Conservation (phyloP, 306 rosid species). For the Potentilla sterilis region DNA sequence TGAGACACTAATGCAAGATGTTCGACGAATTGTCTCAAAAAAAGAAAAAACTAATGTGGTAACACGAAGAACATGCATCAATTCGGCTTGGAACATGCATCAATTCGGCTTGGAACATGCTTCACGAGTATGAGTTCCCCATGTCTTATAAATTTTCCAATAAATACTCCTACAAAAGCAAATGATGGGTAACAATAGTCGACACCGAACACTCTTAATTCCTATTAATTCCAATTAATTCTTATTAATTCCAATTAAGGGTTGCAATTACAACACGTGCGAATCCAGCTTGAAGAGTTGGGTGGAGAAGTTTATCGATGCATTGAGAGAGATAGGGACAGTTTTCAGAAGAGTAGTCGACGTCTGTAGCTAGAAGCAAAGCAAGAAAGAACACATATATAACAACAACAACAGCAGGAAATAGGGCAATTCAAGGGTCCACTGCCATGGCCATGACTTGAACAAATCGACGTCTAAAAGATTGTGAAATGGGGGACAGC, state of each 20-base stretch:
- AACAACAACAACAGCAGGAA: too few species aligned
- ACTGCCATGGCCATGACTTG: not conserved
- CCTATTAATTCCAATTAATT: not conserved
- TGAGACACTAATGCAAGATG: not conserved
- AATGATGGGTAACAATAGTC: not conserved
- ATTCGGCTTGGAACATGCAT: not conserved
- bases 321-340: not conserved
- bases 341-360: not conserved
- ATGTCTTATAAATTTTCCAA: not conserved
- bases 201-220: not conserved
- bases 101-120: not conserved
- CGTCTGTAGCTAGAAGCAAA: not conserved
- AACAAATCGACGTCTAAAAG: not conserved
- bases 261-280: not conserved
- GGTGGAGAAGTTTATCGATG: not conserved
- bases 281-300: not conserved
- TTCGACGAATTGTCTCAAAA: not conserved
- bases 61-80: too few species aligned
- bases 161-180: not conserved
- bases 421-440: not conserved
- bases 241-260: too few species aligned
- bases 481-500: not conserved
- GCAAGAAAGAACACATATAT: not conserved
- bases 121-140: not conserved
- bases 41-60: not conserved